Conservation (phyloP, 768 basidiomycete genomes). For the Suillus placidus region DNA sequence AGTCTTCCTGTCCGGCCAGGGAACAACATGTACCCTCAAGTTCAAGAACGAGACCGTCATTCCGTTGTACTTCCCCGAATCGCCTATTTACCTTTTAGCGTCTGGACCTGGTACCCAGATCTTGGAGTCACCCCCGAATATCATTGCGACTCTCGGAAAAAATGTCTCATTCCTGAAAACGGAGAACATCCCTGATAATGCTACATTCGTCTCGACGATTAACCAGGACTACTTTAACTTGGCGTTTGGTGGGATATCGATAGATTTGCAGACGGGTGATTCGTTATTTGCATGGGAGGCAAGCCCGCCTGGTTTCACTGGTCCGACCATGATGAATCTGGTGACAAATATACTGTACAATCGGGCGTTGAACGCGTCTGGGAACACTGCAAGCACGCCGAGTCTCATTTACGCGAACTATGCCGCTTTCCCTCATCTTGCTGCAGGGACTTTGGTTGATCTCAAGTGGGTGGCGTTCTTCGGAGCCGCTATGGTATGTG, state of each 20-base stretch:
- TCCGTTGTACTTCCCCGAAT: constrained; percentile 59
- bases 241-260: constrained; percentile 69
- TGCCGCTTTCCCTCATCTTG: constrained; percentile 58
- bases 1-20: constrained; percentile 56
- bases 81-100: constrained; percentile 39
- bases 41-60: constrained; percentile 41
- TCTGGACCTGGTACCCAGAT: constrained; percentile 39
- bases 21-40: constrained; percentile 51
- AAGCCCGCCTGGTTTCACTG: constrained; percentile 56
- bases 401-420: constrained; percentile 63
- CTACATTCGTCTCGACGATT: constrained; percentile 60
- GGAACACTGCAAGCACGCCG: constrained; percentile 38
- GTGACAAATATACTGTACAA: constrained; percentile 70
- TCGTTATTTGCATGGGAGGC: constrained; percentile 76
- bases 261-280: constrained; percentile 51
- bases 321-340: constrained; percentile 66
- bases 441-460: constrained; percentile 56
- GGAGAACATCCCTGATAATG: constrained; percentile 51
- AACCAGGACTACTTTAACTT: constrained; percentile 54
- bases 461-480: constrained; percentile 80
- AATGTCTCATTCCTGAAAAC: constrained; percentile 39
- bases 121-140: constrained; percentile 56
- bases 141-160: constrained; percentile 49
- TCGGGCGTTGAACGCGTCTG: constrained; percentile 56
- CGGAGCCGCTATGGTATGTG: constrained; percentile 66